Conservation (phyloP, 148 eudicot genomes). For the Arbutus unedo region DNA sequence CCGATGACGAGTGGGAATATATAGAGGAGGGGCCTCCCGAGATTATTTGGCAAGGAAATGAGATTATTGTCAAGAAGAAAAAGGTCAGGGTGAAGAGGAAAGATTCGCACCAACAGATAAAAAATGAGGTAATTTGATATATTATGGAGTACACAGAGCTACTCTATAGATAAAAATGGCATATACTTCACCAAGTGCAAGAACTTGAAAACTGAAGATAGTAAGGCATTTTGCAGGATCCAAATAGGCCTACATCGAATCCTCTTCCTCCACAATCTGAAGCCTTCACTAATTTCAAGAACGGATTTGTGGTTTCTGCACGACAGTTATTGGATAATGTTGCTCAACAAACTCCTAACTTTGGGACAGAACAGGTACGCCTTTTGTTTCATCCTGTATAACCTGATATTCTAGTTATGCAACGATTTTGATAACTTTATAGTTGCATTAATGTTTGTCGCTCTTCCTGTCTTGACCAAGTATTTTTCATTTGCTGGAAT, state of each 20-base stretch:
- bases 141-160: neutral
- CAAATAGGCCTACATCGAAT: slow-evolving; percentile 81
- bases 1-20: slow-evolving; percentile 75
- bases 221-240: slow-evolving; percentile 45
- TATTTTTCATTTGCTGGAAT: neutral
- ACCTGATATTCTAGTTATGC: neutral
- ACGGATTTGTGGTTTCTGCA: slow-evolving; percentile 39
- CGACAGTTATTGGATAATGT: slow-evolving; percentile 73
- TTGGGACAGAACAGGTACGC: slow-evolving; percentile 92
- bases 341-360: slow-evolving; percentile 90
- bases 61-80: slow-evolving; percentile 94
- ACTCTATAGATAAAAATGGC: neutral
- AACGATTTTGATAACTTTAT: neutral
- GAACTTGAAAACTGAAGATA: neutral
- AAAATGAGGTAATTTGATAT: slow-evolving; percentile 43
- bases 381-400: slow-evolving; percentile 1
- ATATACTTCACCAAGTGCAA: neutral
- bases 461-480: neutral
- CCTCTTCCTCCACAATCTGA: slow-evolving; percentile 98
- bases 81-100: slow-evolving; percentile 77
- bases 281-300: slow-evolving; percentile 59
- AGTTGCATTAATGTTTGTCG: neutral
- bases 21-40: slow-evolving; percentile 95
- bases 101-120: slow-evolving; percentile 26
- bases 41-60: slow-evolving; percentile 96